Evolutionary conservation across 23 red algal species (phyloP), one percentile per base, ranked within the genome.

Genomic region (Gracilaria domingensis): DNA sequence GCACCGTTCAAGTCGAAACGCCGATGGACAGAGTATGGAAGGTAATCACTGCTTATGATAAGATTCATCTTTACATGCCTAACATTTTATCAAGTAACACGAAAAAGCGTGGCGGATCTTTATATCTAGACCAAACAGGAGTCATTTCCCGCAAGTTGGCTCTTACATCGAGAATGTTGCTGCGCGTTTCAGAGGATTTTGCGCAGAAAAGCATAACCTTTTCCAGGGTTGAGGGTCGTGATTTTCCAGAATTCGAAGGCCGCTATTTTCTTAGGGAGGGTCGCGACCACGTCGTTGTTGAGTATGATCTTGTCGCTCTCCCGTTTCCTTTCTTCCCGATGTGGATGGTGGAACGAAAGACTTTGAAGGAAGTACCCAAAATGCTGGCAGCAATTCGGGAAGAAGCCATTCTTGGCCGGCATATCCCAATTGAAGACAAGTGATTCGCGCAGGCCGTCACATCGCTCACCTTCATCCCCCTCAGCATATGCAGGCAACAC

Each of bases 301-400:
- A 95, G 13, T 98, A 98, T 84, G 89, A 85, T n/a, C 72, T 98
- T 36, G 78, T 86, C 53, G 92, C 87, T 8, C 72, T 84, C 40
- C 96, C 96, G 20, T 95, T 95, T 62, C 56, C 88, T 23, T 53
- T 98, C 4, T 98, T 95, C 71, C 96, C 96, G 12, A 87, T 98
- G 69, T 81, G 85, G 12, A 67, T 98, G 48, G 96, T 98, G n/a
- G 96, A 98, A 48, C 86, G 93, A 24, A 98, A 98, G 90, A 93
- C 93, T 13, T 65, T 93, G 33, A 98, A 98, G 75, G 96, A 98
- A 84, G 78, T 98, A 23, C 96, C 96, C 0, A 80, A 79, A 37
- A 89, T 98, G 86, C 90, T 98, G 0, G 82, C 83, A 25, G 80
- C 84, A 29, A 91, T 98, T 66, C 48, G 92, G 1, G 92, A 91